Percentiles rank a stretch among this genome's conserved stretches.
Conservation (phyloP, 2,329 filamentous ascomycete species). For the Helotiales sp. region DNA sequence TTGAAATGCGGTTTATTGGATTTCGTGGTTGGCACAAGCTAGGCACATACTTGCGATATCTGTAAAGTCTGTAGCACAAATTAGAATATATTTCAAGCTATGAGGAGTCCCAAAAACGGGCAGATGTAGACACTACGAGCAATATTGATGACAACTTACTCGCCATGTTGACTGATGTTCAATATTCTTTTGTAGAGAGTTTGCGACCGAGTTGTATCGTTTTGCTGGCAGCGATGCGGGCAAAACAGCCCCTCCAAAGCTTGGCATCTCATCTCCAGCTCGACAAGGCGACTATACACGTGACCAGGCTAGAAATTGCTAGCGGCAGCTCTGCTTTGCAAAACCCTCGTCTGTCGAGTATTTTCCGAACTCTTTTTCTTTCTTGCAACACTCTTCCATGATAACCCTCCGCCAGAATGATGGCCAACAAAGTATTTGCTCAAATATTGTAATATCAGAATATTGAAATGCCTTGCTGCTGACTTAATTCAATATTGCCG, state of each 20-base stretch:
- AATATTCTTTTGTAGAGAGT: not conserved
- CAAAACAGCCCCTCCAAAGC: not conserved
- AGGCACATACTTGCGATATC: constrained; percentile 42
- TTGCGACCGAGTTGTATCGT: constrained; percentile 1
- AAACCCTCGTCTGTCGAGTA: too few species aligned
- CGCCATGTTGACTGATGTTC: constrained; percentile 30
- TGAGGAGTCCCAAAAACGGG: not conserved
- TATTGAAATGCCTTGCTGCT: not conserved
- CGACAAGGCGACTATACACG: too few species aligned
- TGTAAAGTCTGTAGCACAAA: constrained; percentile 37
- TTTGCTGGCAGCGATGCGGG: constrained; percentile 1
- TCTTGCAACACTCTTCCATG: too few species aligned
- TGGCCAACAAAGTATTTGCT: too few species aligned
- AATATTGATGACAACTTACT: constrained; percentile 27
- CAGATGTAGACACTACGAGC: not conserved
- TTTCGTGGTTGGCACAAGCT: not conserved
- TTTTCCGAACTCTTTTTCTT: too few species aligned
- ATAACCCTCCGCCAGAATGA: too few species aligned
- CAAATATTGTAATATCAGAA: too few species aligned
- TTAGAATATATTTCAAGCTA: constrained; percentile 21
- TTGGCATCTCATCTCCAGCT: too few species aligned
- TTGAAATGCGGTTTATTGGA: not conserved
- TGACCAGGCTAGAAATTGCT: too few species aligned
- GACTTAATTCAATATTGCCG: not conserved
- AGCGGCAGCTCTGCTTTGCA: too few species aligned